Base-by-base conservation (phyloP, 306 rosid genomes). In the Elaeagnus macrophylla region DNA sequence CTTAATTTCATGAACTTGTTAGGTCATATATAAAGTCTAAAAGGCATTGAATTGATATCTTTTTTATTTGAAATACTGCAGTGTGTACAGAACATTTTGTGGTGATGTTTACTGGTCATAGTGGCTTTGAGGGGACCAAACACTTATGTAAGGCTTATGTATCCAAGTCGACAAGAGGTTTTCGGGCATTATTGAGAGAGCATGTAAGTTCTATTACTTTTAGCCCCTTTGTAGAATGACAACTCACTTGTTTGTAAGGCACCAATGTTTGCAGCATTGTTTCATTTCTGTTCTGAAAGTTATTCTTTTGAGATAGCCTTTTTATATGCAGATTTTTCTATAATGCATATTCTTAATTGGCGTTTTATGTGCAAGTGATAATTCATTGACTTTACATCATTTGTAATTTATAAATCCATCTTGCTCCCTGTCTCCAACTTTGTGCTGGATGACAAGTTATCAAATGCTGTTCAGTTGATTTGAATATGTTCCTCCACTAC, bases 11-110 rank as follows among this genome's bases (percentile, higher is more conserved):
- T 70, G 47, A 14, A 54, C 51, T 68, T 37, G 47, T 54, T 63
- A 48, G 60, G 7, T 42, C 14, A 41, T 43, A 6, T 25, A n/a
- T n/a, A n/a, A n/a, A n/a, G n/a, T 51, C 43, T 59, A 35, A 49
- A 48, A 32, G 48, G 54, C 45, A 18, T 53, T 50, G 37, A 51
- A 7, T 39, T 54, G 57, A 74, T 41, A 37, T 12, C 32, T n/a
- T 41, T 51, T 75, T 41, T 35, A 36, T 53, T 53, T 61, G 57
- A 45, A 64, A 59, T 43, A 40, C 47, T 66, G 59, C 12, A 91
- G 99, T 91, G 59, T 80, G 94, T 68, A 78, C 94, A 54, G 69
- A 87, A 43, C 85, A 80, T 73, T 87, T 84, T 73, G 96, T 87
- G 78, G 95, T 77, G 69, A 80, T 91, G 94, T 87, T 91, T 72